Percentiles rank a stretch among this genome's conserved stretches.
These are phyloP conservation scores for Obba rivulosa DNA, from an alignment of 768 basidiomycete species.

Conservation along the genomic window DNA sequence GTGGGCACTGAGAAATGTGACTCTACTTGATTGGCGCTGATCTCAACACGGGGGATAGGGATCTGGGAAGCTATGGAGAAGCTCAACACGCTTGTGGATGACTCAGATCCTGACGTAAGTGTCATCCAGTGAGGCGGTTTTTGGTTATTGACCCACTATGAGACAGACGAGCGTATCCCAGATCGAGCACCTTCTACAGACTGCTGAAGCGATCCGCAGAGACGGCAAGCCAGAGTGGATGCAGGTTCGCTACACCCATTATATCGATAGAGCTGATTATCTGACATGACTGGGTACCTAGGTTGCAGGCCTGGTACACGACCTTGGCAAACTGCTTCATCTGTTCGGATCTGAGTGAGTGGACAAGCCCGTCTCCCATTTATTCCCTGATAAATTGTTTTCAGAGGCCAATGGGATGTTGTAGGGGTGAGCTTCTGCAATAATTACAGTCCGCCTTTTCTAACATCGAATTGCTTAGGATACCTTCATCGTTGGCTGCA, in stretches of 20 bases:
- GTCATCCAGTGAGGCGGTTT: no score
- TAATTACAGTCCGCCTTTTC: constrained; percentile 2
- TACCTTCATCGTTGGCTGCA: constrained; percentile 80
- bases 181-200: constrained; percentile 88
- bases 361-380: background rate
- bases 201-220: constrained; percentile 82
- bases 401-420: constrained; percentile 86
- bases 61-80: constrained; percentile 85
- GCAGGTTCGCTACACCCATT: constrained; percentile 43
- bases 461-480: constrained; percentile 34
- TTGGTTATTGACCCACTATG: background rate
- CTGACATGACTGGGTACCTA: constrained; percentile 10
- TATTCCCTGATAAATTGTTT: background rate
- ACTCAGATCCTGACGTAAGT: constrained; percentile 84
- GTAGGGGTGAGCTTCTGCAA: constrained; percentile 58
- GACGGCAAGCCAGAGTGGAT: constrained; percentile 92
- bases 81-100: constrained; percentile 83
- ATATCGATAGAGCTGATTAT: background rate
- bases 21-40: background rate
- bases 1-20: constrained; percentile 20
- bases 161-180: constrained; percentile 71
- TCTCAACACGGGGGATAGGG: constrained; percentile 14
- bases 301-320: constrained; percentile 81
- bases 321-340: constrained; percentile 83
- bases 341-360: constrained; percentile 68